Evolutionary conservation across 371 early-diverging fungal species (phyloP).

Genomic region (Mucor indicus): DNA sequence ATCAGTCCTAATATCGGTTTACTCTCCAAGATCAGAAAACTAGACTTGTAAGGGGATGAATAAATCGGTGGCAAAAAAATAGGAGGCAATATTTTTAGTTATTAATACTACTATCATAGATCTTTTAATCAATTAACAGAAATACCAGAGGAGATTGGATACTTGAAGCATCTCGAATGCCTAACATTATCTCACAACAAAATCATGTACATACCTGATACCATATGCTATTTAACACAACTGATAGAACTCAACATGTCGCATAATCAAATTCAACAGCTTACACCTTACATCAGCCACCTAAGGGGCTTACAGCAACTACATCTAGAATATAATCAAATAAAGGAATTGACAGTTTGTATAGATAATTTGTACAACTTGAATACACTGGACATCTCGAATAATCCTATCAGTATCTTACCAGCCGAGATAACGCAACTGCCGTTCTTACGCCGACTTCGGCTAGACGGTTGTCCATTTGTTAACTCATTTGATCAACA

Average conservation of each 20-base stretch:
- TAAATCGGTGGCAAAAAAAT: too few relatives aligned
- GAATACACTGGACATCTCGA: conserved; percentile 61
- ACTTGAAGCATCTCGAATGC: conserved; percentile 53
- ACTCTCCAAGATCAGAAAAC: conserved; percentile 18
- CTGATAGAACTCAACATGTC: conserved; percentile 55
- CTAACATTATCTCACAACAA: conserved; percentile 60
- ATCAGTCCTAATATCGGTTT: conserved; percentile 21
- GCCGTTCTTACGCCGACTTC: conserved; percentile 54
- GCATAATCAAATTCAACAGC: conserved; percentile 41
- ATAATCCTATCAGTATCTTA: conserved; percentile 40
- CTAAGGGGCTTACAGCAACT: conserved; percentile 24
- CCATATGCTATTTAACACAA: conserved; percentile 56
- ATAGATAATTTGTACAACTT: too few relatives aligned
- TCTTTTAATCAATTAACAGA: conserved; percentile 56
- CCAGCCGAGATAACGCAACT: conserved; percentile 41
- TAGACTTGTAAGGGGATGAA: conserved; percentile 39
- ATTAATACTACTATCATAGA: too few relatives aligned
- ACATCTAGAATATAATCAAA: conserved; percentile 16
- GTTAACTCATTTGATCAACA: conserved; percentile 3
- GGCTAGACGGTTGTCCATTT: conserved; percentile 54
- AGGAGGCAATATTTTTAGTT: too few relatives aligned
- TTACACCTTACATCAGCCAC: conserved; percentile 44
- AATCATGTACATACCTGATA: conserved; percentile 57
- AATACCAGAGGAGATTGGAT: conserved; percentile 67
- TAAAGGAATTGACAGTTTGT: conserved; percentile 46